Base-by-base conservation (phyloP, 2,329 filamentous ascomycete genomes). In the Venturiaceae sp. region DNA sequence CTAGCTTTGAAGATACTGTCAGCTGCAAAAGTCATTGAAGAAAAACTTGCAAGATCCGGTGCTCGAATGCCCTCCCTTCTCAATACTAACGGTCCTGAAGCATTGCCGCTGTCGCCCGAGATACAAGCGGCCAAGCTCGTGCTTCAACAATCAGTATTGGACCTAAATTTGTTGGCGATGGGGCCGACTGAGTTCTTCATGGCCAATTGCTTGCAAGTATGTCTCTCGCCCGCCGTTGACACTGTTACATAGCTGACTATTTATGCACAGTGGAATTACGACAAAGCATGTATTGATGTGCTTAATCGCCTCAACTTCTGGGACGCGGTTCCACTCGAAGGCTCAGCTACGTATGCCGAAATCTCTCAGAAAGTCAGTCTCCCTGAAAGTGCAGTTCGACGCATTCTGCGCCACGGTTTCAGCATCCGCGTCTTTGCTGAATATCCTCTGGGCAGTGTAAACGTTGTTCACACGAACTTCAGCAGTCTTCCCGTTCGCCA, bases 271-370 rank as follows among this genome's bases (percentile, higher is more conserved):
- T 44, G 39, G 39, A 44, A 44, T 9, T 44, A 44, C 14, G 39
- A 44, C 39, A 44, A 44, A 44, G 39, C 39, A 23, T 44, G 39
- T 23, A 44, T 44, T 21, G 77, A 79, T 62, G 67, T 79, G 14
- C 68, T 81, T 14, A 80, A 80, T 64, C 69, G 77, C 62, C 80
- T 81, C 64, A 68, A 80, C 63, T 80, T 81, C 63, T 81, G 77
- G 77, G 68, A 71, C 14, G 74, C 76, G 5, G 77, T 82, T 4
- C 78, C 79, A 3, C 56, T 80, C 1, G 68, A 75, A 21, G 76
- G 76, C 16, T 69, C 72, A 3, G 75, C 77, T 8, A 74, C 75
- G 0, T 64, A 65, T 21, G 59, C 63, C 16, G 62, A 69, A 1
- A 64, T 72, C 46, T 65, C 70, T 9, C 56, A 61, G 23, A 57